Percentiles rank a stretch among this genome's conserved stretches.
Evolutionary conservation across 352 stramenopile species (phyloP).

Genomic region (Pythium aristosporum): DNA sequence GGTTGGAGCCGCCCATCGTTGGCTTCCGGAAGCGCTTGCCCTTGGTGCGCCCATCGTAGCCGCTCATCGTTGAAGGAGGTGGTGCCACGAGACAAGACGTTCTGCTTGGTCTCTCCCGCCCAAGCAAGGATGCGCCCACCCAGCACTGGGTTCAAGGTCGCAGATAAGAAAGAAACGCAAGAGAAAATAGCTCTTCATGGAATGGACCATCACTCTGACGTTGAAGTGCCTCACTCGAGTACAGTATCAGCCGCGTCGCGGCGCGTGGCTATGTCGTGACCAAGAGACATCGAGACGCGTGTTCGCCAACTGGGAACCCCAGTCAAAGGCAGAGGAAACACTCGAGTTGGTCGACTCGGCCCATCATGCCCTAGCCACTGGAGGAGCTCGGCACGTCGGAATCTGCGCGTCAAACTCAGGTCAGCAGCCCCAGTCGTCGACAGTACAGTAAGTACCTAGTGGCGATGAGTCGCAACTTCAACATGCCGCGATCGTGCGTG

Average conservation of each 20-base stretch:
- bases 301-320: not conserved
- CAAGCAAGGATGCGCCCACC: not conserved
- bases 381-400: slow-evolving; percentile 3
- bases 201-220: slow-evolving; percentile 21
- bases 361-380: not conserved
- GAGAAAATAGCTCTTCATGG: slow-evolving; percentile 13
- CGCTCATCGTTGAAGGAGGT: slow-evolving; percentile 20
- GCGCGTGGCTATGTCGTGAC: slow-evolving; percentile 27
- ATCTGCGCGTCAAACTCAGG: not conserved
- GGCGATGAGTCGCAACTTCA: too few relatives aligned
- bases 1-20: slow-evolving; percentile 47
- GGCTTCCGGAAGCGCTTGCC: slow-evolving; percentile 61
- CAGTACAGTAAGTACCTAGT: too few relatives aligned
- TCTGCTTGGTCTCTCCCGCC: not conserved
- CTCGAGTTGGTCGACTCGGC: too few relatives aligned
- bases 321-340: too few relatives aligned
- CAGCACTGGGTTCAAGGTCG: not conserved
- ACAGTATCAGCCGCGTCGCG: not conserved
- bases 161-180: slow-evolving; percentile 9
- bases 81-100: not conserved
- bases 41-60: slow-evolving; percentile 37
- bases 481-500: not conserved
- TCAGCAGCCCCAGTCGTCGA: too few relatives aligned
- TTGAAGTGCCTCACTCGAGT: slow-evolving; percentile 28
- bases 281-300: slow-evolving; percentile 26